Conservation (phyloP, 441 rosid species). For the Jatropha multifida region DNA sequence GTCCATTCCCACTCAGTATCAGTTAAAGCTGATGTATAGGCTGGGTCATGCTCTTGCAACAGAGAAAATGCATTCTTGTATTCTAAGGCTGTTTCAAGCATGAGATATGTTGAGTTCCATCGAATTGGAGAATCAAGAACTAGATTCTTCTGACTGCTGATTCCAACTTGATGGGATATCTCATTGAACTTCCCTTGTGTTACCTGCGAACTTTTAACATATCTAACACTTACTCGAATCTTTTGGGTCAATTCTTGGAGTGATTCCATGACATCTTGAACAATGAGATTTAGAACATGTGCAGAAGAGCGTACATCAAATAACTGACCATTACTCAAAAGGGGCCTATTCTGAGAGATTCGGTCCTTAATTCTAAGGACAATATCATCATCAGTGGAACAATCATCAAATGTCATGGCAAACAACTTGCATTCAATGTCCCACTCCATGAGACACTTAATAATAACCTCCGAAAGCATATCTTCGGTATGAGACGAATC, state of each 20-base stretch:
- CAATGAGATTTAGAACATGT: conserved; percentile 61
- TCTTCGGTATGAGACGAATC: conserved; percentile 80
- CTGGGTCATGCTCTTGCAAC: conserved; percentile 64
- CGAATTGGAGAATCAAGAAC: conserved; percentile 56
- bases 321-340: conserved; percentile 57
- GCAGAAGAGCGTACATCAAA: conserved; percentile 74
- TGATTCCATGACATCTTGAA: conserved; percentile 67
- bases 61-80: conserved; percentile 60
- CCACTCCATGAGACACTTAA: conserved; percentile 79
- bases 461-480: conserved; percentile 81
- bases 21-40: conserved; percentile 50
- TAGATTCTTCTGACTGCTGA: conserved; percentile 52
- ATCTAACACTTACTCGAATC: conserved; percentile 69
- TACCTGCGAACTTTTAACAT: conserved; percentile 75
- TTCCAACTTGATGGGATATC: conserved; percentile 69
- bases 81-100: conserved; percentile 77
- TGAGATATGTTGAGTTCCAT: conserved; percentile 75
- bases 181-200: conserved; percentile 67
- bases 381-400: conserved; percentile 58
- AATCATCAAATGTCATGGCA: conserved; percentile 75
- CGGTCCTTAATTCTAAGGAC: conserved; percentile 61
- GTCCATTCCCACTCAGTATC: conserved; percentile 86
- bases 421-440: conserved; percentile 82
- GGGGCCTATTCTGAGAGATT: conserved; percentile 59
- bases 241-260: conserved; percentile 60